Conservation (phyloP, 192 early-diverging fungal genomes). For the Anaeromyces robustus region DNA sequence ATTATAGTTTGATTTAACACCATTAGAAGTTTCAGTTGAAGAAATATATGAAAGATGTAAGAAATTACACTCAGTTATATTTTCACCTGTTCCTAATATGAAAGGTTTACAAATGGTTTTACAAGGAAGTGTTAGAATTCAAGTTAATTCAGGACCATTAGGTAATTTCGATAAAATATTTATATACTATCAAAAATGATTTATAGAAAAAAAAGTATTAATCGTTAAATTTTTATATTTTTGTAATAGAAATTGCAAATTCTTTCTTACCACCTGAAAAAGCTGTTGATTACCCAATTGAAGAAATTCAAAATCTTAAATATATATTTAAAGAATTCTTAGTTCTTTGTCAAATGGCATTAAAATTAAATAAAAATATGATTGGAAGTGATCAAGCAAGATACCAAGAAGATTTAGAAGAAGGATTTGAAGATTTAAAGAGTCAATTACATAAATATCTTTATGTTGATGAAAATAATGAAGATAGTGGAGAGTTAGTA, state of each 20-base stretch:
- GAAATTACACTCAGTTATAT: background rate
- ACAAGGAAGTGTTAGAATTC: slow-evolving; percentile 3
- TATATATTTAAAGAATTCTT: slow-evolving; percentile 2
- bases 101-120: slow-evolving; percentile 2
- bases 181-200: no score
- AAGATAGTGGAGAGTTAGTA: background rate
- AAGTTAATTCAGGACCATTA: slow-evolving; percentile 3
- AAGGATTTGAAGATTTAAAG: background rate
- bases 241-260: background rate
- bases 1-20: background rate
- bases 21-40: slow-evolving; percentile 3
- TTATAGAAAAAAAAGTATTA: no score
- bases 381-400: slow-evolving; percentile 4
- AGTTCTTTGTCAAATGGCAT: slow-evolving; percentile 1
- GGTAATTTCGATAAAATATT: no score
- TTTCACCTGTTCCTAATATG: background rate
- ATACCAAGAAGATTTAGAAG: slow-evolving; percentile 5
- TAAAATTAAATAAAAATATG: slow-evolving; percentile 3
- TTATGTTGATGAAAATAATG: background rate
- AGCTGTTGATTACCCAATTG: background rate
- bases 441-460: background rate
- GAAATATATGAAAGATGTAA: background rate
- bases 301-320: slow-evolving; percentile 1
- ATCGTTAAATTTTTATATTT: no score
- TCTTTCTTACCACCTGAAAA: background rate